Percentiles rank a stretch among this genome's conserved stretches.
phyloP scores from a whole-genome alignment of 2,329 filamentous ascomycete genomes.

The Cladosporium sp. region DNA sequence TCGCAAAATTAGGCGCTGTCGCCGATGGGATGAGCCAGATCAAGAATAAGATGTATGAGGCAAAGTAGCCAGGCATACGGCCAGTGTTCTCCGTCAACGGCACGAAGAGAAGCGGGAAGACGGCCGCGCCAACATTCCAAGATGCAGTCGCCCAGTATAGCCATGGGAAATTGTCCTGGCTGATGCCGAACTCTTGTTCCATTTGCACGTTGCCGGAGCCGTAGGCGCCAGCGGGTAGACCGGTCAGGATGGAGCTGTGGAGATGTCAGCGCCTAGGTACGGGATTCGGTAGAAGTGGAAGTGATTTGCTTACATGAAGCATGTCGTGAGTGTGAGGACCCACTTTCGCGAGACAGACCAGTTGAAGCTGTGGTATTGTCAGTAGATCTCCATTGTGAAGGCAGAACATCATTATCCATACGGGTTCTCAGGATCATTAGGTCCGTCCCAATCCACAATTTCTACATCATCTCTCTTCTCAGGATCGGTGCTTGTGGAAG shows the following conservation, averaged over 20 bases:
- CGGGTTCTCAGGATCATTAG: constrained; percentile 21
- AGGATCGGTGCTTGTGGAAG: not conserved
- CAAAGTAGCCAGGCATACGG: constrained; percentile 27
- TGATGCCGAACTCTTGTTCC: constrained; percentile 20
- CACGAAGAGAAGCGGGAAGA: constrained; percentile 31
- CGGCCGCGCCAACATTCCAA: constrained; percentile 28
- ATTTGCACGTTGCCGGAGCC: constrained; percentile 25
- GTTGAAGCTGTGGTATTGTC: constrained; percentile 19
- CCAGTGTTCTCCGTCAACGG: constrained; percentile 43
- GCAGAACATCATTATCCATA: constrained; percentile 30
- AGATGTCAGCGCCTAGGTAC: constrained; percentile 10
- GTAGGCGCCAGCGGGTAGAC: constrained; percentile 27
- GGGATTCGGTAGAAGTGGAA: not conserved
- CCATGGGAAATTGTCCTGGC: constrained; percentile 26
- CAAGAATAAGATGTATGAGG: constrained; percentile 32
- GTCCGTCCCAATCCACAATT: constrained; percentile 20
- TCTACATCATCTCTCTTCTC: not conserved
- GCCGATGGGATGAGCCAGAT: constrained; percentile 55
- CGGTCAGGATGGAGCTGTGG: constrained; percentile 26
- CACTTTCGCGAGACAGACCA: constrained; percentile 27
- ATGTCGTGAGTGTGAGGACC: constrained; percentile 27
- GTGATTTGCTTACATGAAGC: constrained; percentile 19
- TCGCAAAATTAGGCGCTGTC: constrained; percentile 50
- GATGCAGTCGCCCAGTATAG: constrained; percentile 27
- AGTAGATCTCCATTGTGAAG: not conserved